phyloP scores from a whole-genome alignment of 768 basidiomycete genomes.

The Asterophora parasitica region DNA sequence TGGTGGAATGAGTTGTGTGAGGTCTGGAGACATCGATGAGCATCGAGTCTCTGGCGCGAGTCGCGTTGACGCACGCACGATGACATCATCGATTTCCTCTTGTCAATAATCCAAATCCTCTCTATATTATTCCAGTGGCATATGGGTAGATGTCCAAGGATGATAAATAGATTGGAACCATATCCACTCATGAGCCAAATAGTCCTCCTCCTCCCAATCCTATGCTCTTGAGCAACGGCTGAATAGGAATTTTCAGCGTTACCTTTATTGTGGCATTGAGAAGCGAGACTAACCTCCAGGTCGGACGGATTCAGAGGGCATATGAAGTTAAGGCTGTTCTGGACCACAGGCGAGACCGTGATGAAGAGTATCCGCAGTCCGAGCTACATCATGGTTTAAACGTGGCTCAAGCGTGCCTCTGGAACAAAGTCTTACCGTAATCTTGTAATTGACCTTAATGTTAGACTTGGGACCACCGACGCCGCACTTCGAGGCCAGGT shows the following conservation, averaged over 20 bases:
- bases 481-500: conserved; percentile 63
- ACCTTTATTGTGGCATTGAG: background rate
- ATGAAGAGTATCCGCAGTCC: conserved; percentile 61
- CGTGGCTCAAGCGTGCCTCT: background rate
- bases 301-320: conserved; percentile 51
- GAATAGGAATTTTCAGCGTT: background rate
- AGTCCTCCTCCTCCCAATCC: conserved; percentile 5
- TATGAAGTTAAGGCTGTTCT: conserved; percentile 52
- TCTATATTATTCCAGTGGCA: background rate
- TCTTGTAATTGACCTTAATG: conserved; percentile 59
- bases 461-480: conserved; percentile 38
- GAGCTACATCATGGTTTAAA: conserved; percentile 35
- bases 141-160: conserved; percentile 4
- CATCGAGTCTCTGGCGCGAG: too few relatives aligned
- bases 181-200: background rate
- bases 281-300: conserved; percentile 21
- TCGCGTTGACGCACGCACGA: too few relatives aligned
- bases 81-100: background rate
- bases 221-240: conserved; percentile 13
- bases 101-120: too few relatives aligned
- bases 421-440: conserved; percentile 45
- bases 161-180: background rate
- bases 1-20: conserved; percentile 31
- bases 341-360: conserved; percentile 62
- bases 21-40: conserved; percentile 1